Conservation (phyloP, 2,329 filamentous ascomycete genomes). For the Fusarium lateritium region DNA sequence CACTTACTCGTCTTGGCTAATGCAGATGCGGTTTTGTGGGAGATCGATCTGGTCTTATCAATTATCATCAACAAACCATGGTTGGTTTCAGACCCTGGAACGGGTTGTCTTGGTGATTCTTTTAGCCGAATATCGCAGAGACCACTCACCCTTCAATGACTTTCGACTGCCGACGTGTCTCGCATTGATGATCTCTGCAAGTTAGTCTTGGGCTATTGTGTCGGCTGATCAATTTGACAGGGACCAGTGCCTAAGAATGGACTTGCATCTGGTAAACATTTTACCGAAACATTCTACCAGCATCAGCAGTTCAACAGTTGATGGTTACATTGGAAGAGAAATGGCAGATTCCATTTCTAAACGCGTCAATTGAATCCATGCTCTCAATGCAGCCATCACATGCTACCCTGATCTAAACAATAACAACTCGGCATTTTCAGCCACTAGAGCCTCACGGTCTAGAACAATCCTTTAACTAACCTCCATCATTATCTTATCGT, state of each 20-base stretch:
- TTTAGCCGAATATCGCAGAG: background rate
- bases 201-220: conserved; percentile 3
- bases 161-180: conserved; percentile 11
- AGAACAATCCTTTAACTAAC: background rate
- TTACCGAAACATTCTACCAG: background rate
- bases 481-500: conserved; percentile 22
- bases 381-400: conserved; percentile 22
- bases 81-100: conserved; percentile 14
- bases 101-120: background rate
- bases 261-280: background rate
- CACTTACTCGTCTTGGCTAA: conserved; percentile 2
- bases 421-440: background rate
- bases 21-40: background rate
- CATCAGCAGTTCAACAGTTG: too few species aligned
- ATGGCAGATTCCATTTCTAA: too few species aligned
- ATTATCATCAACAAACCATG: background rate
- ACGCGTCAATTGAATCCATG: background rate
- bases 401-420: conserved; percentile 22
- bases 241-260: background rate
- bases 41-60: conserved; percentile 1
- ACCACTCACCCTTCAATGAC: too few species aligned
- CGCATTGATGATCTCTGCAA: conserved; percentile 16
- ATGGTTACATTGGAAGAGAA: background rate
- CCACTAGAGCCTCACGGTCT: conserved; percentile 11
- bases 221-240: conserved; percentile 27